Conservation (phyloP, 768 basidiomycete genomes). For the Agrocybe pediades region DNA sequence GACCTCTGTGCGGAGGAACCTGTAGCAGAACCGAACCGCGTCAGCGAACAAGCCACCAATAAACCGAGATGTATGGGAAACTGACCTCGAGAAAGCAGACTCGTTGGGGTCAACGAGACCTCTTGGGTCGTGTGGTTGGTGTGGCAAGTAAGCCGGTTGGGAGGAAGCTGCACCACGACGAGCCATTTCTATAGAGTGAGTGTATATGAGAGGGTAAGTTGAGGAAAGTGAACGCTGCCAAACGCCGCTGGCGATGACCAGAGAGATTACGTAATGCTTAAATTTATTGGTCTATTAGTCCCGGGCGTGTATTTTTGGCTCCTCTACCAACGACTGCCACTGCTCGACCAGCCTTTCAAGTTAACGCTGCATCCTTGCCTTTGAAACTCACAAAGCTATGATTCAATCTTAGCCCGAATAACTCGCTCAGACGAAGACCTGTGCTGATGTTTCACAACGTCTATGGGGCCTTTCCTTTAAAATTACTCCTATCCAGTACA, state of each 20-base stretch:
- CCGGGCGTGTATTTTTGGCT: not conserved
- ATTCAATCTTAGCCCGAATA: too few species aligned
- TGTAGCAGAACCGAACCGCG: constrained; percentile 8
- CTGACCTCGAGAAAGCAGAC: constrained; percentile 57
- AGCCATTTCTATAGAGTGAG: constrained; percentile 50
- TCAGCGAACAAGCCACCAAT: not conserved
- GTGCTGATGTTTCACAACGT: too few species aligned
- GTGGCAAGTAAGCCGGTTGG: constrained; percentile 61
- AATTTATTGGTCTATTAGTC: not conserved
- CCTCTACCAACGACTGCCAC: not conserved
- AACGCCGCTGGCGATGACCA: not conserved
- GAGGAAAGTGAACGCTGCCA: not conserved
- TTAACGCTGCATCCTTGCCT: too few species aligned
- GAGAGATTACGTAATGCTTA: constrained; percentile 11
- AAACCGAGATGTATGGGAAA: constrained; percentile 13
- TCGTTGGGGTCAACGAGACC: constrained; percentile 60
- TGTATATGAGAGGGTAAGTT: constrained; percentile 11
- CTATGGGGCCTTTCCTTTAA: too few species aligned
- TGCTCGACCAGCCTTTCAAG: not conserved
- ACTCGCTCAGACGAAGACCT: too few species aligned
- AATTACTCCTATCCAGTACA: too few species aligned
- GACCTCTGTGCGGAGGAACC: constrained; percentile 64
- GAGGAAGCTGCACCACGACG: constrained; percentile 59
- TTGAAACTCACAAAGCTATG: too few species aligned
- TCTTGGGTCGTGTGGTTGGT: constrained; percentile 39